Evolutionary conservation across 1,139 yeast genomes (phyloP), one percentile per base, ranked within the genome.

Genomic region (Pichia sp.): DNA sequence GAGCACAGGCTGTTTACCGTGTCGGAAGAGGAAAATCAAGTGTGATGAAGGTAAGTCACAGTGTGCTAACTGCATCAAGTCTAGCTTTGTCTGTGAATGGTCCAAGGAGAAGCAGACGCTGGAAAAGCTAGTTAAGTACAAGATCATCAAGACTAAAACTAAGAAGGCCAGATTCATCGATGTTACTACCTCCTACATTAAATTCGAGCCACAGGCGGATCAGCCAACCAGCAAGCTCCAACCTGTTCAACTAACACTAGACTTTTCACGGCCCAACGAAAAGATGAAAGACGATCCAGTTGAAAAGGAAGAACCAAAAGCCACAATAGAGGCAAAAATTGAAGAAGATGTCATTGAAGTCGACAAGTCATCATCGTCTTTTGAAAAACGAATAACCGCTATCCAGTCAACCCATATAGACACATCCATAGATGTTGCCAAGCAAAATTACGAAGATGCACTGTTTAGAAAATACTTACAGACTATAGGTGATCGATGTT

Each of bases 391-490:
- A 31, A 31, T 31, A 31, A n/a, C 18, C 8, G 7, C 14, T 4
- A 28, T 31, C 4, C 17, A 31, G 24, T 11, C 9, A 28, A 8
- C 31, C 10, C 14, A 7, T 28, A 6, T 28, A 11, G 31, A 28
- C 14, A 28, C 6, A 11, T 28, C 31, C 10, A 28, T 28, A 4
- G 14, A 8, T 8, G 14, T 28, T 28, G 31, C 12, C 22, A 30
- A 19, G n/a, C n/a, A 19, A 22, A 31, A 30, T 15, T 21, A 34
- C 4, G 59, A 55, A 18, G 60, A 57, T 34, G 51, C 53, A 7
- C 30, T 53, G 10, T 57, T 56, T 38, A 46, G 58, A 17, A 42
- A 42, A 21, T 54, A 53, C 37, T 30, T 56, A 11, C 46, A 47
- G 44, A 15, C 40, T 54, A 2, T 57, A 56, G 57, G 44, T 51